Base-by-base conservation (phyloP, 305 asterid species). In the Fraxinus sp. region DNA sequence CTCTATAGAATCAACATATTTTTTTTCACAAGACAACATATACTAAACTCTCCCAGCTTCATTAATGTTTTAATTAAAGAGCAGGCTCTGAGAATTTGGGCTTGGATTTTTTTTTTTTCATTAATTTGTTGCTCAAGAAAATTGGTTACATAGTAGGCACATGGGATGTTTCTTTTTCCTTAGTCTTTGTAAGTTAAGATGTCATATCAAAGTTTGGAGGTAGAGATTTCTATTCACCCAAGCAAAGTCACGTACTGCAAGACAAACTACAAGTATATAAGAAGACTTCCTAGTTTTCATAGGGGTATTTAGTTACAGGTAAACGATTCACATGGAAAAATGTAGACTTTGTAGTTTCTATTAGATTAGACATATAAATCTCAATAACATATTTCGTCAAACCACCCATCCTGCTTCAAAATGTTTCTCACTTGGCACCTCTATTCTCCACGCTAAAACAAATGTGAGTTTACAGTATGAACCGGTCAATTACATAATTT, bases 91-190 rank as follows among this genome's bases (percentile, higher is more conserved):
- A 14, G 32, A 62, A 62, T 8, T 20, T 62, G 72, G 14, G 32
- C 14, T 62, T 62, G 72, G 32, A 22, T 22, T n/a, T 5, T n/a
- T 24, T 57, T 24, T 57, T 57, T 57, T 57, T 18, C 28, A 1
- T 57, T 57, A 18, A 57, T 57, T 57, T 57, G 28, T 59, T 20
- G 26, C 26, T 20, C 7, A 20, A 2, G 26, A 18, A 18, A 59
- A 20, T 20, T 59, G 70, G 70, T 18, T 0, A 20, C 13, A 1
- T 7, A 59, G 36, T 74, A 74, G 78, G 81, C 85, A 83, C 88
- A 44, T 86, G 85, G 80, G 68, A 14, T 86, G 89, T 86, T 83
- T 78, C 70, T 80, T 83, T 80, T 9, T 7, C 82, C 82, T 41
- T 49, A 20, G 66, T 55, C 24, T n/a, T 59, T 18, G 30, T 18